These are phyloP conservation scores for Coemansia nantahalensis DNA, from an alignment of 192 early-diverging fungal species.

Conservation along the genomic window DNA sequence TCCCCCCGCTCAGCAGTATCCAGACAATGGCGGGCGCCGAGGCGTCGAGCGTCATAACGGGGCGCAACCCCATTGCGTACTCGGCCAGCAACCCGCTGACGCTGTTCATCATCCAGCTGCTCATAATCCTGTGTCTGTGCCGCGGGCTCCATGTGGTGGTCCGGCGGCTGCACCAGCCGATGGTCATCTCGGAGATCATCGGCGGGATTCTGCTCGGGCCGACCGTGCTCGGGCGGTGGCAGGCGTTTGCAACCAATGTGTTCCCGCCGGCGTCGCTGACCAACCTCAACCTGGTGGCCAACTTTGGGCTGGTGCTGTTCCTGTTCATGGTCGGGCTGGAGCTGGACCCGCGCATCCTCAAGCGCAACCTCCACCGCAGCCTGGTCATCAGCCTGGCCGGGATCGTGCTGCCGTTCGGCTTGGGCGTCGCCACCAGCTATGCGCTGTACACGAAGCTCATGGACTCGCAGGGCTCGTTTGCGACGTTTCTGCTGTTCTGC, in stretches of 20 bases:
- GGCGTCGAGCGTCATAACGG: slow-evolving; percentile 57
- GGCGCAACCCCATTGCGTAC: slow-evolving; percentile 60
- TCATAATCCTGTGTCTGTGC: slow-evolving; percentile 71
- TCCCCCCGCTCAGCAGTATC: too few species aligned
- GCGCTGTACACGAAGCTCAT: slow-evolving; percentile 63
- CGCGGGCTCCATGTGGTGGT: slow-evolving; percentile 66
- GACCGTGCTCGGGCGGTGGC: slow-evolving; percentile 75
- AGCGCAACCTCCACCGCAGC: slow-evolving; percentile 54
- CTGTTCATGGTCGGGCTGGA: slow-evolving; percentile 88
- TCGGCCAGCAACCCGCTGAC: slow-evolving; percentile 58
- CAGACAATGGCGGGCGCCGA: slow-evolving; percentile 30
- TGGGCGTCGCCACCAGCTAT: slow-evolving; percentile 72
- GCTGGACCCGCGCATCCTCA: slow-evolving; percentile 66
- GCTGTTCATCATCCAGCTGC: slow-evolving; percentile 70
- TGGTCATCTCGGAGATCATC: slow-evolving; percentile 89
- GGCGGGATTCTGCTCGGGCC: slow-evolving; percentile 89
- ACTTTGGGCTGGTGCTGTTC: slow-evolving; percentile 85
- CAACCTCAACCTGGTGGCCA: slow-evolving; percentile 75
- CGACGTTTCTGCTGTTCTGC: slow-evolving; percentile 77
- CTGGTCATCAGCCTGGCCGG: slow-evolving; percentile 73
- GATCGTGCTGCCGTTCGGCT: slow-evolving; percentile 77
- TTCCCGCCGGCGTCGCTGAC: slow-evolving; percentile 72
- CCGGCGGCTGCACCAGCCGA: slow-evolving; percentile 68
- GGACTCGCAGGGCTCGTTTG: slow-evolving; percentile 52
- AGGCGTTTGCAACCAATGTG: slow-evolving; percentile 62